Conservation (phyloP, 192 early-diverging fungal species). For the Geranomyces michiganensis region DNA sequence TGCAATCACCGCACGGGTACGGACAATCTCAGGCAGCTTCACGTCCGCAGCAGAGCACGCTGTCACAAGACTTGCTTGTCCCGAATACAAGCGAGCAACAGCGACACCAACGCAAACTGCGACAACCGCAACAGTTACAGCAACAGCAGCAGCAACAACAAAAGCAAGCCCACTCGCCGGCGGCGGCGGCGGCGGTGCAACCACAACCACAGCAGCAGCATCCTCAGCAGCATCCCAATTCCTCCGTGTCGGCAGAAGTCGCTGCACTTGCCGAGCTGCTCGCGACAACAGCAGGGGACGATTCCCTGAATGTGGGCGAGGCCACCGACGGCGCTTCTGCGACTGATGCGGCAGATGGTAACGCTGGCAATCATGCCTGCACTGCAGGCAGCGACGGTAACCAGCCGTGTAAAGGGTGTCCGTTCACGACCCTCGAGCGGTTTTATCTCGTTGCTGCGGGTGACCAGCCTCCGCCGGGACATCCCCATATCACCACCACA, state of each 20-base stretch:
- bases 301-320: no score
- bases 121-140: no score
- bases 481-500: neutral
- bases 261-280: constrained; percentile 21
- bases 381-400: neutral
- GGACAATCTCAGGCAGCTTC: no score
- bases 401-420: constrained; percentile 13
- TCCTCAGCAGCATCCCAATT: neutral
- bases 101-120: no score
- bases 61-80: no score
- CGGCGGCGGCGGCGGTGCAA: neutral
- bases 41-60: no score
- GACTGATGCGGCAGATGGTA: neutral
- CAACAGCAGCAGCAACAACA: no score
- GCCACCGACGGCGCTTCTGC: neutral
- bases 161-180: no score
- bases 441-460: constrained; percentile 86
- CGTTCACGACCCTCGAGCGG: constrained; percentile 44
- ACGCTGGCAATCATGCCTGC: neutral
- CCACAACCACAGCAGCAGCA: no score
- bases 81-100: no score
- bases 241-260: constrained; percentile 10
- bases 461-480: constrained; percentile 4
- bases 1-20: no score
- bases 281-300: neutral